These are phyloP conservation scores for Neurospora hispaniola DNA, from an alignment of 495 filamentous ascomycete species.

Conservation along the genomic window DNA sequence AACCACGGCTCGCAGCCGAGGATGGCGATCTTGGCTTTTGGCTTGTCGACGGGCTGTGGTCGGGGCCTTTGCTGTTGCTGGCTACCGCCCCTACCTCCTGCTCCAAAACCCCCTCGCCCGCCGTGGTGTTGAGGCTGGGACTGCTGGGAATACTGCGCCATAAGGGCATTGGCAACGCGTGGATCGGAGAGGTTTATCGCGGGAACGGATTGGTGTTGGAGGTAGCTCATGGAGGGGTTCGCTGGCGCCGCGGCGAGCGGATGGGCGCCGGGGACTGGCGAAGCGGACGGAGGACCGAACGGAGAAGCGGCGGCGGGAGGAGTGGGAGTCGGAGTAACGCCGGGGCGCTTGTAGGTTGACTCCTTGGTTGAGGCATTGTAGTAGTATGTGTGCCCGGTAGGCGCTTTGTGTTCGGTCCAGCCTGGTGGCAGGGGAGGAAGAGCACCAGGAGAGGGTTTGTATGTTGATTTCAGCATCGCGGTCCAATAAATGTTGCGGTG, in stretches of 20 bases:
- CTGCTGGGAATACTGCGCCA: conserved; percentile 31
- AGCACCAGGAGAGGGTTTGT: conserved; percentile 36
- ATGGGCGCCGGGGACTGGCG: background rate
- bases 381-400: conserved; percentile 80
- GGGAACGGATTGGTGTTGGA: conserved; percentile 35
- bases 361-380: conserved; percentile 78
- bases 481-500: too few relatives aligned
- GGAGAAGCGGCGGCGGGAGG: conserved; percentile 4
- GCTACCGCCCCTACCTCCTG: conserved; percentile 38
- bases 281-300: background rate
- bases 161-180: conserved; percentile 33
- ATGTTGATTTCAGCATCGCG: conserved; percentile 54
- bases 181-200: conserved; percentile 35
- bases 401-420: conserved; percentile 90
- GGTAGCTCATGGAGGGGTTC: conserved; percentile 29
- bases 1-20: conserved; percentile 83
- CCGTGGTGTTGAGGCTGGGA: conserved; percentile 10
- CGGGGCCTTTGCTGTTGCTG: conserved; percentile 43
- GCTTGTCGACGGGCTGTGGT: conserved; percentile 62
- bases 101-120: conserved; percentile 25
- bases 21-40: conserved; percentile 67
- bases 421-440: conserved; percentile 57
- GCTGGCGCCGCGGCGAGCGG: conserved; percentile 5
- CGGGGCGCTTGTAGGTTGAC: conserved; percentile 75
- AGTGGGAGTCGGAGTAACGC: conserved; percentile 21